Percentiles rank a stretch among this genome's conserved stretches.
phyloP scores from a whole-genome alignment of 495 filamentous ascomycete genomes.

The Parathielavia hyrcaniae region DNA sequence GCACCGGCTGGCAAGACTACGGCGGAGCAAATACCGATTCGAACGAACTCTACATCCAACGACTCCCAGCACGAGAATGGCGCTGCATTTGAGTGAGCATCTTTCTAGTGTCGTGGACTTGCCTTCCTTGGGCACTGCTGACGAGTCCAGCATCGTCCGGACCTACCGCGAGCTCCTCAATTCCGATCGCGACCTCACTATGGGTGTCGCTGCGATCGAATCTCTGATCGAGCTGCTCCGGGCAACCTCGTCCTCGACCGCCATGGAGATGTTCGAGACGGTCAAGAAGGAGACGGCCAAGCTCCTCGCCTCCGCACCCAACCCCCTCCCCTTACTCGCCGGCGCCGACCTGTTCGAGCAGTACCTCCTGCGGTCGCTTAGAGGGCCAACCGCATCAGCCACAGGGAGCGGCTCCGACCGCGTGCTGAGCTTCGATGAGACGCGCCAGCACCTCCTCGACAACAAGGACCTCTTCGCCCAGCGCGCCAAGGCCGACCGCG shows the following conservation, averaged over 20 bases:
- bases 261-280: conserved; percentile 86
- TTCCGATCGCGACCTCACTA: conserved; percentile 76
- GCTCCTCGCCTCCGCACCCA: conserved; percentile 64
- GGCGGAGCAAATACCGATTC: conserved; percentile 14
- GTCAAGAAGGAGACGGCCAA: conserved; percentile 63
- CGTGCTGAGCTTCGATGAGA: conserved; percentile 67
- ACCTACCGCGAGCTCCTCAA: conserved; percentile 47
- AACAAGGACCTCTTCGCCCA: conserved; percentile 81
- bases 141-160: conserved; percentile 44
- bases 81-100: conserved; percentile 26
- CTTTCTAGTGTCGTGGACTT: background rate
- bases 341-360: conserved; percentile 94
- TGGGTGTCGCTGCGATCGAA: conserved; percentile 95
- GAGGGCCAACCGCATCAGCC: conserved; percentile 38
- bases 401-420: conserved; percentile 47
- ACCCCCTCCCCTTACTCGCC: conserved; percentile 84
- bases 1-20: background rate
- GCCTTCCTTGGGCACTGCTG: background rate
- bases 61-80: conserved; percentile 16
- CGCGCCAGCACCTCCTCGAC: conserved; percentile 71
- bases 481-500: conserved; percentile 76
- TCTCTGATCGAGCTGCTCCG: conserved; percentile 78
- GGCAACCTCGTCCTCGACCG: conserved; percentile 68
- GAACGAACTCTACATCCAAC: conserved; percentile 2
- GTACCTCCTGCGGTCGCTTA: conserved; percentile 65